Evolutionary conservation across 345 rosid genomes (phyloP).

Genomic region (Arabidopsis arenosa): DNA sequence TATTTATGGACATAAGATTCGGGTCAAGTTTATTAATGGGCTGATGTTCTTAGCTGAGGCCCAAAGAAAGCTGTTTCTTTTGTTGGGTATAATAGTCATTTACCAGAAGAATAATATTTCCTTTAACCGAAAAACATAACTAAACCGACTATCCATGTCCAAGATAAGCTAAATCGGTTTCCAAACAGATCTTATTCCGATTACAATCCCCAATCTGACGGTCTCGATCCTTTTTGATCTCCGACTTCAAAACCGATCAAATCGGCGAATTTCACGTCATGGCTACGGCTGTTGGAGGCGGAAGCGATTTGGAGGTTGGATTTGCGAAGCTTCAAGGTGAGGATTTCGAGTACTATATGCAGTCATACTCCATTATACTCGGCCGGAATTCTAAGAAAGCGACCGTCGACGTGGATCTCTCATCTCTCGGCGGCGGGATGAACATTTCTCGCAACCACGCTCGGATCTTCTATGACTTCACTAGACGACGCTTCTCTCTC

Average conservation of each 20-base stretch:
- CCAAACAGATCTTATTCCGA: constrained; percentile 28
- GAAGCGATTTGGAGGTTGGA: constrained; percentile 96
- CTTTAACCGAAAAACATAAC: background rate
- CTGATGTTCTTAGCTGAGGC: too few relatives aligned
- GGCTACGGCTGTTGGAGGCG: constrained; percentile 63
- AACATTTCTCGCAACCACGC: constrained; percentile 96
- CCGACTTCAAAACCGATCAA: background rate
- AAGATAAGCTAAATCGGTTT: constrained; percentile 11
- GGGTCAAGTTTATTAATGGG: too few relatives aligned
- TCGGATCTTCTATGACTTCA: constrained; percentile 90
- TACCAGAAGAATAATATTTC: background rate
- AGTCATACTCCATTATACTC: constrained; percentile 88
- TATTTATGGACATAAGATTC: too few relatives aligned
- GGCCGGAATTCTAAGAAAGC: constrained; percentile 98
- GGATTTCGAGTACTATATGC: constrained; percentile 98
- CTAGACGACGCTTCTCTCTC: constrained; percentile 94
- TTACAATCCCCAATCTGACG: constrained; percentile 17
- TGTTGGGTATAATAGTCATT: constrained; percentile 37
- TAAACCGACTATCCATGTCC: background rate
- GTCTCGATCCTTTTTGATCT: constrained; percentile 12
- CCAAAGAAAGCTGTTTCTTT: too few relatives aligned
- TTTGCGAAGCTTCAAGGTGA: constrained; percentile 97
- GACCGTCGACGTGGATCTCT: constrained; percentile 89
- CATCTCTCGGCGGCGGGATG: constrained; percentile 99
- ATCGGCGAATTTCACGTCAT: constrained; percentile 32